These are phyloP conservation scores for Thyridium curvatum DNA, from an alignment of 2,329 filamentous ascomycete species.

Conservation along the genomic window DNA sequence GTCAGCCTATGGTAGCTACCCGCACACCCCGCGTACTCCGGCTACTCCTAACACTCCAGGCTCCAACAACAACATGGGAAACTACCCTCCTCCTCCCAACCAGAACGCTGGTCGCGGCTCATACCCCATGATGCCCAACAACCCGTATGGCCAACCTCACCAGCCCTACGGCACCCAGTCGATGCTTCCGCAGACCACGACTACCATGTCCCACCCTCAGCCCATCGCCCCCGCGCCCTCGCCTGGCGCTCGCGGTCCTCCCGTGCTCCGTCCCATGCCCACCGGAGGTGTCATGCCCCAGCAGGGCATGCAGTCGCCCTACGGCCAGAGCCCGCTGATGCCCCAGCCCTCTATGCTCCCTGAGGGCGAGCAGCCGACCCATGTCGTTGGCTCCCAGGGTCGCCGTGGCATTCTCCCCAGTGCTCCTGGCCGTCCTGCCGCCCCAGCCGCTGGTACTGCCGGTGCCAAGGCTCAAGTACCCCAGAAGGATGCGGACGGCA, in stretches of 20 bases:
- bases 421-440: constrained; percentile 77
- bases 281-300: constrained; percentile 58
- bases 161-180: constrained; percentile 50
- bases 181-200: constrained; percentile 63
- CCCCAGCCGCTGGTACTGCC: constrained; percentile 62
- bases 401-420: constrained; percentile 87
- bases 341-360: constrained; percentile 48
- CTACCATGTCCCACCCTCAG: constrained; percentile 64
- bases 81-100: constrained; percentile 42
- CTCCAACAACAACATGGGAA: constrained; percentile 45
- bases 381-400: constrained; percentile 92
- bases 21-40: constrained; percentile 56
- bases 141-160: constrained; percentile 43
- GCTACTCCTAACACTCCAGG: constrained; percentile 58
- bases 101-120: constrained; percentile 42
- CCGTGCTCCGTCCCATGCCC: constrained; percentile 64
- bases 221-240: constrained; percentile 68
- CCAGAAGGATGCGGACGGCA: constrained; percentile 93
- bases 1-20: constrained; percentile 50
- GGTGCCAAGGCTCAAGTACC: constrained; percentile 77
- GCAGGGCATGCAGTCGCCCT: constrained; percentile 51
- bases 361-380: constrained; percentile 65
- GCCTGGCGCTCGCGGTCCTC: constrained; percentile 48
- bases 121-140: constrained; percentile 49
- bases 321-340: constrained; percentile 52